phyloP scores from a whole-genome alignment of 164 flowering plant species.

The Magnolia kwangsiensis region DNA sequence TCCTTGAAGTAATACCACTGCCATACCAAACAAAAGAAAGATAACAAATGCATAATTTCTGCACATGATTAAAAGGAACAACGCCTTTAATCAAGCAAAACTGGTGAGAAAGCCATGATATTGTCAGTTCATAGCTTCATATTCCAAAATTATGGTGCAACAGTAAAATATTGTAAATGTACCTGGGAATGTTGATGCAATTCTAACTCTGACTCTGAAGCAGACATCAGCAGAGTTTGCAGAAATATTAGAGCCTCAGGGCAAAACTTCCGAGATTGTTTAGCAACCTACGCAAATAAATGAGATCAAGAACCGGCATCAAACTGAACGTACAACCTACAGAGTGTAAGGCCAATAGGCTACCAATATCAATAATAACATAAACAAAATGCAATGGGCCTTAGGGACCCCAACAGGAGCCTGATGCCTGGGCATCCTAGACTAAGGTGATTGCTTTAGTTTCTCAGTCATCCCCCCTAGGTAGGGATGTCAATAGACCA shows the following conservation, averaged over 20 bases:
- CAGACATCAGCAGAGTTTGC: slow-evolving; percentile 54
- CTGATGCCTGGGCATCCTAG: not conserved
- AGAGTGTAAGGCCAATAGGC: not conserved
- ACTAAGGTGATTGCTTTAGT: not conserved
- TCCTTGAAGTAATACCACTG: slow-evolving; percentile 63
- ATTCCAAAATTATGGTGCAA: not conserved
- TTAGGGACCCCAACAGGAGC: not conserved
- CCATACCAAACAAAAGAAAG: not conserved
- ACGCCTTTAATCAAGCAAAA: not conserved
- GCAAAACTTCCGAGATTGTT: slow-evolving; percentile 77
- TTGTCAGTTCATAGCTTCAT: not conserved
- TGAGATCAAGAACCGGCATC: not conserved
- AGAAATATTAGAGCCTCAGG: slow-evolving; percentile 82
- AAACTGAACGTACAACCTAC: not conserved
- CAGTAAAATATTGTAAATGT: not conserved
- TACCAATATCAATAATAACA: not conserved
- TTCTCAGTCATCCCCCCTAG: too few relatives aligned
- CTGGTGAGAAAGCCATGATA: not conserved
- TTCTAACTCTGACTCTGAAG: slow-evolving; percentile 30
- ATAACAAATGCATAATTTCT: not conserved
- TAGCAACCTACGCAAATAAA: slow-evolving; percentile 44
- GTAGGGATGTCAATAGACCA: too few relatives aligned
- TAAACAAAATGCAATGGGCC: not conserved
- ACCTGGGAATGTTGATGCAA: slow-evolving; percentile 49
- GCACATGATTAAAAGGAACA: not conserved